These are phyloP conservation scores for Kuraishia ogatae DNA, from an alignment of 805 yeast genomes.

Conservation along the genomic window DNA sequence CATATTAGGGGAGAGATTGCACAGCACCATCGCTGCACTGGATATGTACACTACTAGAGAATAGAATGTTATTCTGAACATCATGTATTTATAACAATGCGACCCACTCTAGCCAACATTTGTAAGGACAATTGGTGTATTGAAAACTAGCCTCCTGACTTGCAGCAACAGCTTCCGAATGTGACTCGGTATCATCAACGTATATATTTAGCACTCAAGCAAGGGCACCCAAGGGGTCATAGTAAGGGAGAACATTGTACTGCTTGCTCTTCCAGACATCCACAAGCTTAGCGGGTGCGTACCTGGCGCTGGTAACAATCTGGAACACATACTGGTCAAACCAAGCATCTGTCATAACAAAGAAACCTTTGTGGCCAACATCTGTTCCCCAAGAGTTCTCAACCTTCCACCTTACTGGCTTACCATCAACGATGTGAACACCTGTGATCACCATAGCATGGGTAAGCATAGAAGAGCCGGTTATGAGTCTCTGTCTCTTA, in stretches of 20 bases:
- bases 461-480: conserved; percentile 61
- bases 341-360: conserved; percentile 65
- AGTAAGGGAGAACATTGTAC: conserved; percentile 45
- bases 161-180: not conserved
- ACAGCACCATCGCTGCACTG: no score
- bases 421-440: conserved; percentile 54
- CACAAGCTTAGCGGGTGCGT: conserved; percentile 27
- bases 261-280: conserved; percentile 42
- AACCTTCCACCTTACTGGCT: conserved; percentile 64
- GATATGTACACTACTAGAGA: no score
- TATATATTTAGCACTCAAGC: conserved; percentile 36
- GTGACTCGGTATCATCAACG: not conserved
- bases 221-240: conserved; percentile 77
- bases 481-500: conserved; percentile 24
- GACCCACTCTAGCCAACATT: not conserved
- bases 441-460: conserved; percentile 88
- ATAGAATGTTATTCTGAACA: not conserved
- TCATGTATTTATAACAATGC: not conserved
- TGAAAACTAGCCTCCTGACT: not conserved
- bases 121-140: not conserved
- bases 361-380: conserved; percentile 60
- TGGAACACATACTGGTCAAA: conserved; percentile 72
- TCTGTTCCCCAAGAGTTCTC: conserved; percentile 81
- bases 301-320: conserved; percentile 35
- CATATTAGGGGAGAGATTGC: conserved; percentile 23